These are phyloP conservation scores for Chimonanthus praecox DNA, from an alignment of 164 flowering plant genomes.

Conservation along the genomic window DNA sequence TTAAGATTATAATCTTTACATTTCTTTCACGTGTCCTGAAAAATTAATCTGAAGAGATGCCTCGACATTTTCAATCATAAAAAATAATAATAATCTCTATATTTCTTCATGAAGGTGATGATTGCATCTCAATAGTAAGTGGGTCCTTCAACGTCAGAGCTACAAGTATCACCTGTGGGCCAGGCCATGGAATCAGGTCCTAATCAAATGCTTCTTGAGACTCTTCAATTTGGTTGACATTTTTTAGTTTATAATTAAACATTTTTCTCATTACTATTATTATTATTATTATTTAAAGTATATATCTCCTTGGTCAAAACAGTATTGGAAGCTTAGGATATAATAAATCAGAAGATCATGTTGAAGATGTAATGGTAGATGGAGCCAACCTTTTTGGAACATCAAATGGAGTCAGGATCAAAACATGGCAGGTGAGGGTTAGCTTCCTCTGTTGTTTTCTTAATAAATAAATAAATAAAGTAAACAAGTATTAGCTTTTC, in stretches of 20 bases:
- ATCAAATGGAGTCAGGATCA: slow-evolving; percentile 57
- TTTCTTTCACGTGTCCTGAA: too few species aligned
- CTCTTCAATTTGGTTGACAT: too few species aligned
- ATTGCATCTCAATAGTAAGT: slow-evolving; percentile 47
- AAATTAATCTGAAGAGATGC: too few species aligned
- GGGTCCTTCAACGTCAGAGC: slow-evolving; percentile 36
- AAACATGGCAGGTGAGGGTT: slow-evolving; percentile 39
- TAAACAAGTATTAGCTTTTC: too few species aligned
- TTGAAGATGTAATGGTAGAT: slow-evolving; percentile 39
- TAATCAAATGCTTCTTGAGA: neutral
- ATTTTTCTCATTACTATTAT: neutral
- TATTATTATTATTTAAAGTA: neutral
- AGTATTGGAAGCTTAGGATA: slow-evolving; percentile 64
- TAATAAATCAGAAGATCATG: slow-evolving; percentile 35
- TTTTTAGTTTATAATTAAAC: neutral
- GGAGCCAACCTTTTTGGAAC: slow-evolving; percentile 41
- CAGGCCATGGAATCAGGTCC: slow-evolving; percentile 75
- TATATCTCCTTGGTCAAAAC: neutral
- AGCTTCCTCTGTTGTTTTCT: neutral
- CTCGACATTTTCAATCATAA: too few species aligned
- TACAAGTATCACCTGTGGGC: slow-evolving; percentile 45
- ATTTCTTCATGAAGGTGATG: slow-evolving; percentile 39
- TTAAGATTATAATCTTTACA: too few species aligned
- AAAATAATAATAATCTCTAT: neutral
- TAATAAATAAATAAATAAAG: too few species aligned